Base-by-base conservation (phyloP, 441 rosid species). In the Pelargonium fulgidum region DNA sequence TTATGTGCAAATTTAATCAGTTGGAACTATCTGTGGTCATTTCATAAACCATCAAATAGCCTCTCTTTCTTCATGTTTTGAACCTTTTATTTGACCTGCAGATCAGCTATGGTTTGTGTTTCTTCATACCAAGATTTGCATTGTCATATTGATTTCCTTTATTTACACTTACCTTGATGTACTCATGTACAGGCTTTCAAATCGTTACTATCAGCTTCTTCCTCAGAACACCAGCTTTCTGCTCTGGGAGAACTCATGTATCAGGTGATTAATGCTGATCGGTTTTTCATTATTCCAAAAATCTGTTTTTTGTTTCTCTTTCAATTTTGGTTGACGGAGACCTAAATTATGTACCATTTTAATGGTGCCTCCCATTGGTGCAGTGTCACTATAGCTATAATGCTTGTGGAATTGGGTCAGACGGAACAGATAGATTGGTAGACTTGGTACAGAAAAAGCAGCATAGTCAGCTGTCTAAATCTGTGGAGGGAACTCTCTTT, bases 321-420 rank as follows among this genome's bases (percentile, higher is more conserved):
- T n/a, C 59, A 52, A 16, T 14, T 52, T 16, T n/a, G 7, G 59
- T 19, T n/a, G 59, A 52, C 59, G 1, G 16, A 52, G 62, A 58
- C 33, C 12, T 12, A 12, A 58, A 19, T 11, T 58, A 83, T 45
- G 6, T 52, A 64, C 48, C 61, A 54, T 54, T 54, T 14, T 17
- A 54, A 16, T 6, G 20, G 61, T 54, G 13, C 22, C 10, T 6
- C 11, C 19, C 26, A 20, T 59, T 56, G 65, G 62, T 70, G 72
- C 91, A 95, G 99, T 92, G 99, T 69, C 99, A 95, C 79, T 89
- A 88, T 81, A 95, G 99, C 89, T 95, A 95, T 59, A 80, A 95
- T 73, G 98, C 96, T 11, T 95, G 99, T 42, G 96, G 96, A 48
- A 93, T 95, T 29, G 99, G 99, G 52, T 86, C 97, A 1, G 96